Conservation (phyloP, 2,329 filamentous ascomycete species). For the Stemphylium vesicarium region DNA sequence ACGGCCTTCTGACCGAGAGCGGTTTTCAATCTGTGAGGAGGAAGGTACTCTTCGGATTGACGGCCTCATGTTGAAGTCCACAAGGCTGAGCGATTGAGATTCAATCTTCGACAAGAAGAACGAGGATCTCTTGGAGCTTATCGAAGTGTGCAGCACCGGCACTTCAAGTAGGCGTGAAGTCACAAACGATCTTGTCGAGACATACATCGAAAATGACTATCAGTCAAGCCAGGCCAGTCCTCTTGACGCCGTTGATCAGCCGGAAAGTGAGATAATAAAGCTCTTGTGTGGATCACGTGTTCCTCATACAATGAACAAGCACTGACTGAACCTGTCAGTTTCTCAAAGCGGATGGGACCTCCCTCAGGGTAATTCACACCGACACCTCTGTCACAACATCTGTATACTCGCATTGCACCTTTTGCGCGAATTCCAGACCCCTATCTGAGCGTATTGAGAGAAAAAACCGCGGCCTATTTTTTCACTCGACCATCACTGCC, state of each 20-base stretch:
- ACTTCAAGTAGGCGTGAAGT: not conserved
- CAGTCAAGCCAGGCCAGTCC: not conserved
- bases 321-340: not conserved
- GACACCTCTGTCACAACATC: not conserved
- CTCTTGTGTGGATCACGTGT: not conserved
- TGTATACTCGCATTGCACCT: not conserved
- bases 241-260: not conserved
- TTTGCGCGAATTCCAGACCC: not conserved
- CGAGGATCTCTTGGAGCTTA: not conserved
- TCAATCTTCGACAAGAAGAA: not conserved
- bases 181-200: not conserved
- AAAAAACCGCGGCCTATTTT: not conserved
- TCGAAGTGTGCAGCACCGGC: not conserved
- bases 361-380: not conserved
- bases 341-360: not conserved
- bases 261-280: conserved; percentile 2
- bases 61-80: not conserved
- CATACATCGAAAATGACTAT: conserved; percentile 6
- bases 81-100: not conserved
- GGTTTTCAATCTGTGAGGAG: not conserved
- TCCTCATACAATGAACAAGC: not conserved
- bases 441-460: not conserved
- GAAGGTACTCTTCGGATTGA: not conserved
- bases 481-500: not conserved
- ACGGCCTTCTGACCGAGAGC: not conserved